Base-by-base conservation (phyloP, 805 yeast species). In the Debaryomyces castellii region DNA sequence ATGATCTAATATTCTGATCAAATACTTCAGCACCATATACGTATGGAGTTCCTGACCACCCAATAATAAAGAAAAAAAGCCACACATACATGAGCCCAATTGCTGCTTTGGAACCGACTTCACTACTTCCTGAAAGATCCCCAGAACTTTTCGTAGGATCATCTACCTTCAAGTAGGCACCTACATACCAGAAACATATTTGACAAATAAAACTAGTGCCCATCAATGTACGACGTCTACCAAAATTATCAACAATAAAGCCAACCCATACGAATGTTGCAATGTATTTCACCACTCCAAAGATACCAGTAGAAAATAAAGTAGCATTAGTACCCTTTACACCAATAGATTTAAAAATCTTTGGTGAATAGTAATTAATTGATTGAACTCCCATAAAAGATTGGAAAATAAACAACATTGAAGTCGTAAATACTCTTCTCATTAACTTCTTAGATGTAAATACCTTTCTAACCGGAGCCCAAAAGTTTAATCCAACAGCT, bases 221-320 rank as follows among this genome's bases (percentile, higher is more conserved):
- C 43, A 74, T 51, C 39, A 74, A 62, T 5, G 77, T 69, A 4
- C 63, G 51, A 23, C 78, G 68, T 46, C 81, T 67, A 5, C 82
- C 81, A 44, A 63, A 63, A 9, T 59, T 60, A 47, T 77, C 82
- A 35, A 77, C 77, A 37, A 77, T 62, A 45, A 71, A 62, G 43
- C 74, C 62, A 11, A 75, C 64, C 74, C 77, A 76, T 16, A 73
- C 51, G 30, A 73, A 58, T 16, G 77, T 69, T 24, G 73, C 71
- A n/a, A 63, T 62, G n/a, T 69, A 74, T 50, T 78, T 78, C 39
- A 77, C 61, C 28, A 77, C 60, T 20, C 83, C 83, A 57, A 77
- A 77, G 42, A 78, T 62, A 42, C 83, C 83, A 6, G 81, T 77
- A 3, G 82, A 74, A n/a, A 74, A 66, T 37, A 79, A 63, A 1